Conservation (phyloP, 1,139 yeast genomes). For the Nematodospora anomalae region DNA sequence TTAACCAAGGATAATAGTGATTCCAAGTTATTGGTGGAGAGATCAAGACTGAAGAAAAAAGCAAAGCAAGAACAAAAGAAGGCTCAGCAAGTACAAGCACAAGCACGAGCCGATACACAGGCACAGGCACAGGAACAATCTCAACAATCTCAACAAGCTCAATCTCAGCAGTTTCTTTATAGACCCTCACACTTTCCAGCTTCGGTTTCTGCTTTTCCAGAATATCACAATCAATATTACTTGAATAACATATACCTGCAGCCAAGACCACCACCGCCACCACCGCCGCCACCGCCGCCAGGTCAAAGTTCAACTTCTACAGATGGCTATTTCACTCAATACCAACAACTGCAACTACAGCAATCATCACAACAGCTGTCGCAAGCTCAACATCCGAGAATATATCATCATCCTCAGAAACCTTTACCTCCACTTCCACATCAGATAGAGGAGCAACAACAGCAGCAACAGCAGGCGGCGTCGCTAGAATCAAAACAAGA, state of each 20-base stretch:
- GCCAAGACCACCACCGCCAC: slow-evolving; percentile 1
- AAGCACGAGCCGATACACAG: slow-evolving; percentile 8
- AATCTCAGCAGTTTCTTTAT: slow-evolving; percentile 8
- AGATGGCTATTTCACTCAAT: slow-evolving; percentile 7
- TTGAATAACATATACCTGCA: slow-evolving; percentile 3
- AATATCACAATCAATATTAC: slow-evolving; percentile 10
- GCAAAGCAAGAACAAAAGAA: slow-evolving; percentile 10
- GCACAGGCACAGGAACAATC: slow-evolving; percentile 6
- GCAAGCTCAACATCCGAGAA: slow-evolving; percentile 10
- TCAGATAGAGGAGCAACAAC: slow-evolving; percentile 7
- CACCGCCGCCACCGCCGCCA: slow-evolving; percentile 13
- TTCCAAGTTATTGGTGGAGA: slow-evolving; percentile 9
- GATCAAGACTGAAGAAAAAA: slow-evolving; percentile 12
- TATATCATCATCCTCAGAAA: slow-evolving; percentile 11
- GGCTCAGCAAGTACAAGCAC: slow-evolving; percentile 4
- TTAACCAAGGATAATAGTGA: slow-evolving; percentile 15
- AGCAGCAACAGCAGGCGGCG: slow-evolving; percentile 7
- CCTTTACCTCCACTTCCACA: slow-evolving; percentile 16
- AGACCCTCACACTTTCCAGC: no score
- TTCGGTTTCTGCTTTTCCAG: slow-evolving; percentile 1
- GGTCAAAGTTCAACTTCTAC: no score
- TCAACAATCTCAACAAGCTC: slow-evolving; percentile 8
- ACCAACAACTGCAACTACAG: slow-evolving; percentile 4
- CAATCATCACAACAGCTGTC: slow-evolving; percentile 6
- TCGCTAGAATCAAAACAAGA: slow-evolving; percentile 10